A percentile compares a stretch with the other conserved stretches of the same genome.
These are phyloP conservation scores for Bacterosira constricta DNA, from an alignment of 108 stramenopile genomes.

Conservation along the genomic window DNA sequence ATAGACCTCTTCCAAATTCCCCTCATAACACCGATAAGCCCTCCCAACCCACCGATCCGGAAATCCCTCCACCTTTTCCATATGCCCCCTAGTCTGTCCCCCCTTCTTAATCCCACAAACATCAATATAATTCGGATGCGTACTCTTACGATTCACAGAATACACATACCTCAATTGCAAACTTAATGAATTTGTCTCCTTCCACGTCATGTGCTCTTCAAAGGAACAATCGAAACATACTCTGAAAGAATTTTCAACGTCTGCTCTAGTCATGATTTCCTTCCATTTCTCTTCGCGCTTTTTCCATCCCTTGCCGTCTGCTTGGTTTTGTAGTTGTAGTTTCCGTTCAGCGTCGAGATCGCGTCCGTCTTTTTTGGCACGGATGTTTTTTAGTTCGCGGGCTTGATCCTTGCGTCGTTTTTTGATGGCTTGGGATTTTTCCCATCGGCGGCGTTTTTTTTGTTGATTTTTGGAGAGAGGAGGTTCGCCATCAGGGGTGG, in stretches of 20 bases:
- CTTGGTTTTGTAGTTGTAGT: constrained; percentile 36
- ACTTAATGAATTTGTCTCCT: constrained; percentile 70
- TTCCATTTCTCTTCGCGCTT: constrained; percentile 60
- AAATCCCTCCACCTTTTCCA: constrained; percentile 79
- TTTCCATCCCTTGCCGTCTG: constrained; percentile 57
- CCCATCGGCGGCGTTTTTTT: constrained; percentile 59
- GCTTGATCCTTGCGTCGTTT: constrained; percentile 66
- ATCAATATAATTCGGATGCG: constrained; percentile 55
- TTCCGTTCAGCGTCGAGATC: constrained; percentile 69
- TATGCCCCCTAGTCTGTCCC: constrained; percentile 50
- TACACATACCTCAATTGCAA: constrained; percentile 79
- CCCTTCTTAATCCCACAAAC: constrained; percentile 40
- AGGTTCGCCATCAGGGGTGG: constrained; percentile 2
- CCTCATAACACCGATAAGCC: constrained; percentile 53
- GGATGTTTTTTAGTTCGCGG: constrained; percentile 57
- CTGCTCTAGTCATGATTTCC: constrained; percentile 28
- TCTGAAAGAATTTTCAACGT: constrained; percentile 35
- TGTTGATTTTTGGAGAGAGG: constrained; percentile 76
- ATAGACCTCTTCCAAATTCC: constrained; percentile 56
- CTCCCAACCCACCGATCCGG: constrained; percentile 66
- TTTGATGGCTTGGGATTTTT: constrained; percentile 64
- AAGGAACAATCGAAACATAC: constrained; percentile 80
- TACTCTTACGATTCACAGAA: constrained; percentile 58
- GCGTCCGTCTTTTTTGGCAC: constrained; percentile 67
- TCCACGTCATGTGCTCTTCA: constrained; percentile 68